Conservation (phyloP, 331 rosid species). For the Cydonia oblonga region DNA sequence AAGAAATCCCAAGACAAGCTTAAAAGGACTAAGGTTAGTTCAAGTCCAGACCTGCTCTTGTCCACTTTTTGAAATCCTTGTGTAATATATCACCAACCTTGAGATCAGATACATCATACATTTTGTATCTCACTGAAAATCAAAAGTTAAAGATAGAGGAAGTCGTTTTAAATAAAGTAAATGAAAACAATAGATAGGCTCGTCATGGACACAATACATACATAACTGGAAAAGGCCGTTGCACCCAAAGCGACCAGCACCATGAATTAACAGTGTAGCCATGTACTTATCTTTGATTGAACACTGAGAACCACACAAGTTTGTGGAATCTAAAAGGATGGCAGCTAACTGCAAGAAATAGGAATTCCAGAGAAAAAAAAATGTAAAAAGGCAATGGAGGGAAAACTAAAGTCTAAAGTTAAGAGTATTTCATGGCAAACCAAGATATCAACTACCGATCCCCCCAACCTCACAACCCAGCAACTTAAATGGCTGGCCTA, state of each 20-base stretch:
- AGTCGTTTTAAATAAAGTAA: background rate
- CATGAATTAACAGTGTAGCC: constrained; percentile 57
- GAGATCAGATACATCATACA: constrained; percentile 45
- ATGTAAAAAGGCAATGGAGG: background rate
- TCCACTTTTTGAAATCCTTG: constrained; percentile 82
- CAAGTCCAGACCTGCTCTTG: constrained; percentile 43
- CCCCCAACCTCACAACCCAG: background rate
- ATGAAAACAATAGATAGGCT: background rate
- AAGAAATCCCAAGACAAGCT: background rate
- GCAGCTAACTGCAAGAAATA: constrained; percentile 56
- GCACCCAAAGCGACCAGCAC: constrained; percentile 86
- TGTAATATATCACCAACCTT: constrained; percentile 42
- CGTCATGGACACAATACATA: constrained; percentile 24
- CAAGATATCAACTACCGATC: background rate
- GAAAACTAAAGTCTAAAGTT: background rate
- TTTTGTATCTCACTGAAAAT: constrained; percentile 60
- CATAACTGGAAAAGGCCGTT: constrained; percentile 62
- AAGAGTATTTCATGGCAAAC: background rate
- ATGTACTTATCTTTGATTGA: constrained; percentile 67
- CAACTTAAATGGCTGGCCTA: background rate
- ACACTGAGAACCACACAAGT: constrained; percentile 41
- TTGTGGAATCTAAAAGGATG: constrained; percentile 59
- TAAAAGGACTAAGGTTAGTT: background rate
- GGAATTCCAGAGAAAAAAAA: background rate
- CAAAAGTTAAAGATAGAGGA: background rate